phyloP scores from a whole-genome alignment of 2,329 filamentous ascomycete genomes.

The Lachnellula willkommii region DNA sequence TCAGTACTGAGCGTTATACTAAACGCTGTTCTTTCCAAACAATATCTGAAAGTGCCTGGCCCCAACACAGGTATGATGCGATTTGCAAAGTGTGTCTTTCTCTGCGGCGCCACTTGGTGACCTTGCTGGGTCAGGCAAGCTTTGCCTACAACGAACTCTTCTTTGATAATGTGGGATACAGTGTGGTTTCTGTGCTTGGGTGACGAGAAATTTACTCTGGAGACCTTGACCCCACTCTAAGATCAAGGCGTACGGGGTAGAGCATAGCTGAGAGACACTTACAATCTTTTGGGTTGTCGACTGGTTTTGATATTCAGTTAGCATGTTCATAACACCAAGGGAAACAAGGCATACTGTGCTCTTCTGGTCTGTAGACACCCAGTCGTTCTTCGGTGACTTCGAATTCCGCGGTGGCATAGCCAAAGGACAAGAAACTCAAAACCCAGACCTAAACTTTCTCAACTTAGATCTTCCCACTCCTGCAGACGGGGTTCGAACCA shows the following conservation, averaged over 20 bases:
- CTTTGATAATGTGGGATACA: too few species aligned
- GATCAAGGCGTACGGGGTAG: neutral
- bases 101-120: too few species aligned
- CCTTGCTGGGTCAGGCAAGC: neutral
- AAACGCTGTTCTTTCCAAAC: too few species aligned
- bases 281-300: conserved; percentile 63
- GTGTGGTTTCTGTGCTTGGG: too few species aligned
- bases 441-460: conserved; percentile 57
- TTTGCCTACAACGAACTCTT: neutral
- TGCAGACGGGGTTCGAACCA: conserved; percentile 40
- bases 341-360: conserved; percentile 39
- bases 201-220: too few species aligned
- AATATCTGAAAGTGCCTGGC: too few species aligned
- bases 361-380: conserved; percentile 74
- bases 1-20: neutral
- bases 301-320: neutral
- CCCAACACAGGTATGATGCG: too few species aligned
- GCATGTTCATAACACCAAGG: too few species aligned
- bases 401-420: conserved; percentile 81
- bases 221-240: too few species aligned
- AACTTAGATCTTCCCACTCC: neutral
- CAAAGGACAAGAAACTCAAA: conserved; percentile 74
- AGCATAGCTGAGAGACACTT: neutral
- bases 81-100: too few species aligned
- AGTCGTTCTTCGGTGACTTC: conserved; percentile 77